A percentile compares a stretch with the other conserved stretches of the same genome.
Conservation (phyloP, 179 eudicot genomes). For the Silene coronaria region DNA sequence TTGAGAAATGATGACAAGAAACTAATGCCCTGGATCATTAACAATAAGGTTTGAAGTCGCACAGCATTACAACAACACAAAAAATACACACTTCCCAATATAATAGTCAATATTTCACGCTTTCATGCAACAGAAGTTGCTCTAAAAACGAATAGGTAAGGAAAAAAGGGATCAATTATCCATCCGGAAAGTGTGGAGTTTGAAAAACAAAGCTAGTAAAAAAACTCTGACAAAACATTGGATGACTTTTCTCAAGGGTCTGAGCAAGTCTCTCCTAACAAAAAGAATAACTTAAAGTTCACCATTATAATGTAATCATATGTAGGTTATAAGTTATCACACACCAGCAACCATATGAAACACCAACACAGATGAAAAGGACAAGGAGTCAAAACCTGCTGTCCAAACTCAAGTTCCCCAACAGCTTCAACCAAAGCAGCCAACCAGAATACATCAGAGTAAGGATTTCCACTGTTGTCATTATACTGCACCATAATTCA, state of each 20-base stretch:
- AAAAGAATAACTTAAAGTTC: background rate
- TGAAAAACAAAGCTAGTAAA: background rate
- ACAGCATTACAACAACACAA: background rate
- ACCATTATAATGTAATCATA: background rate
- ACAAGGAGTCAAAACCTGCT: constrained; percentile 49
- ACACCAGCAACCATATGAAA: constrained; percentile 3
- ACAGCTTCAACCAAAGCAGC: constrained; percentile 83
- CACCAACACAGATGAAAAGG: background rate
- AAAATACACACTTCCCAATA: background rate
- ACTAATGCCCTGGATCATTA: constrained; percentile 52
- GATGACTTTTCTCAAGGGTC: background rate
- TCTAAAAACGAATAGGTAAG: background rate
- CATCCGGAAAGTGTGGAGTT: background rate
- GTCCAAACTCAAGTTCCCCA: constrained; percentile 98
- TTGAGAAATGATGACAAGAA: constrained; percentile 71
- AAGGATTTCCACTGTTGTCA: constrained; percentile 89
- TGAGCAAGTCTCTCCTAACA: background rate
- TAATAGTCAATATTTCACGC: background rate
- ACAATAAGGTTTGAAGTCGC: constrained; percentile 1
- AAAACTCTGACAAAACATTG: constrained; percentile 1
- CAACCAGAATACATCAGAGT: constrained; percentile 88
- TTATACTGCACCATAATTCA: constrained; percentile 51
- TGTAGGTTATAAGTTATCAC: constrained; percentile 1
- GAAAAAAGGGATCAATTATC: background rate
- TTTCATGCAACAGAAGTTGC: background rate